phyloP scores from a whole-genome alignment of 2,329 filamentous ascomycete genomes.

The Hypoxylon sp. region DNA sequence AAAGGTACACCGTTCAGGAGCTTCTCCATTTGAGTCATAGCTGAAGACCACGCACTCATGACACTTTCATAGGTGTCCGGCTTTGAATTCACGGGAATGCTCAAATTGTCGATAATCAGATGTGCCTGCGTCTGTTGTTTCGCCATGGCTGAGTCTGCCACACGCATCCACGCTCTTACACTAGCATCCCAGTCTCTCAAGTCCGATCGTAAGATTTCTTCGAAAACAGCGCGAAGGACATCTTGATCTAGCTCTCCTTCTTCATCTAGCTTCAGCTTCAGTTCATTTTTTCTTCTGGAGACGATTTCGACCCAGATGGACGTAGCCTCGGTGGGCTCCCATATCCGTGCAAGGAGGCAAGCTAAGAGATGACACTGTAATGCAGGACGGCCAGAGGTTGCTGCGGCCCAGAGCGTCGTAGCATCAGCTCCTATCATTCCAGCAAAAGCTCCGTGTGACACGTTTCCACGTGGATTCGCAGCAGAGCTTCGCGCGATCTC shows the following conservation, averaged over 20 bases:
- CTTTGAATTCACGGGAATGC: constrained; percentile 44
- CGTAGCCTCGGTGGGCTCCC: constrained; percentile 35
- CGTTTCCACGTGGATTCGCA: constrained; percentile 7
- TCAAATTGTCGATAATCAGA: constrained; percentile 53
- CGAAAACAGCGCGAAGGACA: neutral
- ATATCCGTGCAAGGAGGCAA: constrained; percentile 43
- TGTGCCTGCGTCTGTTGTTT: constrained; percentile 50
- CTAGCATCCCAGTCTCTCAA: constrained; percentile 56
- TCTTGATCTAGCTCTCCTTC: constrained; percentile 10
- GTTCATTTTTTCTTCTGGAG: constrained; percentile 6
- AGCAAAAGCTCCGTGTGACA: constrained; percentile 10
- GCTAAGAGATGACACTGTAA: constrained; percentile 38
- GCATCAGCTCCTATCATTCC: constrained; percentile 37
- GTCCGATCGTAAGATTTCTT: constrained; percentile 7
- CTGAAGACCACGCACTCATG: constrained; percentile 50
- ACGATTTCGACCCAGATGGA: constrained; percentile 45
- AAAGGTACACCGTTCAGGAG: constrained; percentile 52
- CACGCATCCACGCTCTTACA: constrained; percentile 56
- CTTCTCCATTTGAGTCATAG: constrained; percentile 50
- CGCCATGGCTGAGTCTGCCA: constrained; percentile 51
- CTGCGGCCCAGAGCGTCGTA: constrained; percentile 42
- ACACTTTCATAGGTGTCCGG: constrained; percentile 51
- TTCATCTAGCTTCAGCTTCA: constrained; percentile 10
- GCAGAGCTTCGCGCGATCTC: constrained; percentile 30
- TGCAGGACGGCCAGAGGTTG: constrained; percentile 36